Evolutionary conservation across 192 early-diverging fungal species (phyloP), one percentile per base, ranked within the genome.

Genomic region (Coemansia sp.): DNA sequence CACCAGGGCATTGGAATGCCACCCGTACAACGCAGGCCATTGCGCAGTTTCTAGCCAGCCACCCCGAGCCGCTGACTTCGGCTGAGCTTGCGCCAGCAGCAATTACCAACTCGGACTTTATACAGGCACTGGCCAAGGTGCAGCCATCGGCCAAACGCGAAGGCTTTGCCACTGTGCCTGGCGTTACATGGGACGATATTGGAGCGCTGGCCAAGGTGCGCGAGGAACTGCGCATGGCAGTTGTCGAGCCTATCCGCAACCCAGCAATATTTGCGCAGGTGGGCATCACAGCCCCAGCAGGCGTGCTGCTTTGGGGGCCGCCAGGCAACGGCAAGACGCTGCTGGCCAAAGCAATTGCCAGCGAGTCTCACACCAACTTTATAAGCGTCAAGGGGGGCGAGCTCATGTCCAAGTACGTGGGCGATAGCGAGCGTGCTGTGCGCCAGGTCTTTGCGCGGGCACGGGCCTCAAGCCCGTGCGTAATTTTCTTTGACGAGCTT

Each of bases 321-420:
- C 96, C 96, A 1, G 96, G 96, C 50, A 97, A 95, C 75, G 96
- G 96, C 39, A 99, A 99, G 69, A 99, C 96, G 11, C 74, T 99
- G 49, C 77, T 97, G 48, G 96, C 94, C 15, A 99, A 99, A 59
- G 96, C 96, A 5, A 94, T 99, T 46, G 94, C 96, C 2, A 99
- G 92, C 67, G 94, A 97, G 70, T 93, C 88, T 51, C 87, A 94
- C 54, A 94, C 92, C 62, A 99, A 97, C 77, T 99, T 99, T 61
- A 94, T 99, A 48, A 93, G 91, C 36, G 94, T 99, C 47, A 99
- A 99, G 61, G 96, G 96, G 6, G 95, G 95, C 11, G 96, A 99
- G 63, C 75, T 99, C 14, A 76, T 99, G 41, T 97, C 97, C 80
- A 99, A 99, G 81, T 99, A 97, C 59, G 96, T 99, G 2, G 96